Conservation (phyloP, 75 land plant species). For the Pinus tabuliformis region DNA sequence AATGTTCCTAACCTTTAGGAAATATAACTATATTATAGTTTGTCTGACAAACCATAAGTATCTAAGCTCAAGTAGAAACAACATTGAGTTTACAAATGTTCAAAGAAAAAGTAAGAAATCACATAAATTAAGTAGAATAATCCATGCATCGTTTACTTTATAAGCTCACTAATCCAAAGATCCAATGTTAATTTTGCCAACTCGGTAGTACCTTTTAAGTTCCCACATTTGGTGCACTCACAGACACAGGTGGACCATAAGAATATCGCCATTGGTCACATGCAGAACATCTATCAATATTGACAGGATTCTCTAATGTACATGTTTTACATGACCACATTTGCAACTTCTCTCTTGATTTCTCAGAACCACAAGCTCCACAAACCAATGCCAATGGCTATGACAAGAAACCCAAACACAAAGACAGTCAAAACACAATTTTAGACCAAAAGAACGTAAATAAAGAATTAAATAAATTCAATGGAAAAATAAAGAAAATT, state of each 20-base stretch:
- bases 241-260: constrained; percentile 63
- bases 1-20: too few relatives aligned
- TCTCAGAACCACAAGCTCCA: constrained; percentile 59
- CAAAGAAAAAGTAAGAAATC: not conserved
- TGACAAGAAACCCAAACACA: not conserved
- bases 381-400: constrained; percentile 81
- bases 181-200: not conserved
- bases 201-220: constrained; percentile 35
- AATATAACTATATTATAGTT: too few relatives aligned
- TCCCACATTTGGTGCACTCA: constrained; percentile 55
- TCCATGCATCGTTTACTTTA: not conserved
- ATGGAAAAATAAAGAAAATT: not conserved
- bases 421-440: not conserved
- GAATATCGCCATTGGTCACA: constrained; percentile 96
- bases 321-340: constrained; percentile 90
- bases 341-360: constrained; percentile 29
- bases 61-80: not conserved
- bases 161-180: not conserved
- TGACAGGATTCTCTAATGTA: constrained; percentile 65
- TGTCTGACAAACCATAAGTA: not conserved
- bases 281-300: constrained; percentile 69
- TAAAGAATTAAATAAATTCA: not conserved
- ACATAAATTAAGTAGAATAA: not conserved
- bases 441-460: not conserved
- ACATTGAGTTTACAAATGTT: not conserved